Percentiles rank a stretch among this genome's conserved stretches.
These are phyloP conservation scores for Phlebopus sp. DNA, from an alignment of 1,284 basidiomycete genomes.

Conservation along the genomic window DNA sequence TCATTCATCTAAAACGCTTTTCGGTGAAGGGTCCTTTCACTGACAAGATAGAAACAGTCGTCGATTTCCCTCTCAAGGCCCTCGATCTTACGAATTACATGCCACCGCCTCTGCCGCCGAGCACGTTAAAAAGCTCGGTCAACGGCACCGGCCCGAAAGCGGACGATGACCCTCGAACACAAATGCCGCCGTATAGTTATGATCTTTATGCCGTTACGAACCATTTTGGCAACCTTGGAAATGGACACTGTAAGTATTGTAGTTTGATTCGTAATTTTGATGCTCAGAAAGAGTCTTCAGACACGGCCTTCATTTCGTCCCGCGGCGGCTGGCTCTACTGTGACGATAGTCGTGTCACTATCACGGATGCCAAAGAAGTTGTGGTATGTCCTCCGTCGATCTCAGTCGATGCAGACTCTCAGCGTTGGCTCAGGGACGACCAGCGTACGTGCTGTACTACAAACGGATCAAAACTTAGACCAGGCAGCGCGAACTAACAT, in stretches of 20 bases:
- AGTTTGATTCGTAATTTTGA: not conserved
- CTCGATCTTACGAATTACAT: conserved; percentile 92
- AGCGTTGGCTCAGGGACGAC: conserved; percentile 60
- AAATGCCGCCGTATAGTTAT: conserved; percentile 82
- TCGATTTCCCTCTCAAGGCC: conserved; percentile 82
- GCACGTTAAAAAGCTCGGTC: conserved; percentile 42
- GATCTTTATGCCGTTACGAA: conserved; percentile 91
- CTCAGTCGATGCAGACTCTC: conserved; percentile 3
- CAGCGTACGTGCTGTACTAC: conserved; percentile 87
- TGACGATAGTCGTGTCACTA: conserved; percentile 78
- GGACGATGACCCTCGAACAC: conserved; percentile 71
- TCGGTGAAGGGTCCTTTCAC: conserved; percentile 90
- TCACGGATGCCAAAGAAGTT: conserved; percentile 74
- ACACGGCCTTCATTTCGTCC: conserved; percentile 83
- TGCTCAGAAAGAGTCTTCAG: conserved; percentile 40
- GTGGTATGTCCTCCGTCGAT: conserved; percentile 57
- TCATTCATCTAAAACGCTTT: conserved; percentile 97
- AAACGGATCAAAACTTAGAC: conserved; percentile 64
- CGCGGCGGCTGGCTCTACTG: conserved; percentile 83
- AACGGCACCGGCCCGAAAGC: conserved; percentile 26
- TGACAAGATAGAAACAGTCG: conserved; percentile 90
- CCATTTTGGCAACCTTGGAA: conserved; percentile 87
- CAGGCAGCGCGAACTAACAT: not conserved
- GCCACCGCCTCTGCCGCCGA: conserved; percentile 74
- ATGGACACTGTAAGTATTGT: conserved; percentile 83